Evolutionary conservation across 2,329 filamentous ascomycete species (phyloP), one percentile per base, ranked within the genome.

Genomic region (Fusarium sp.): DNA sequence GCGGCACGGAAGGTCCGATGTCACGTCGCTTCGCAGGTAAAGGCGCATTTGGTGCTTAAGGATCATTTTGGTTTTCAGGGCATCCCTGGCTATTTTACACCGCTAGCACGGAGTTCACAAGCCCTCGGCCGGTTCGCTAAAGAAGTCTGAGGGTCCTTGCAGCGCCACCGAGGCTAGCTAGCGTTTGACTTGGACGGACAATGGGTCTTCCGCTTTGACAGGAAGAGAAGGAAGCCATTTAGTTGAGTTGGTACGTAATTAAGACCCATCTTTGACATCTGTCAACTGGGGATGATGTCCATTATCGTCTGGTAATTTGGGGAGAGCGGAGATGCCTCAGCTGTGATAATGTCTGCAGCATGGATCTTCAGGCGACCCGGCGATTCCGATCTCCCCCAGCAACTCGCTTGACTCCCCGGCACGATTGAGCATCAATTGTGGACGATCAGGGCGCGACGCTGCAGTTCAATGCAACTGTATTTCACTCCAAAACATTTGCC

Each of bases 1-100:
- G 30, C 43, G 51, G 60, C 58, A 58, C 58, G 11, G 58, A 28
- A n/a, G 3, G 7, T 23, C 26, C 59, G 59, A 63, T 63, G 59
- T 64, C 7, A 63, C 60, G 17, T 63, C 52, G 51, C 45, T 39
- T 17, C 30, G 34, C 20, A 46, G 24, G 28, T 52, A 40, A 52
- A 28, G n/a, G 24, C 60, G 26, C 40, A 19, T 46, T 38, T 14
- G 20, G 28, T 34, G 17, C 45, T 40, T 39, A 46, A 24, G 32
- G 26, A 20, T 46, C 32, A 36, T n/a, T 36, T 36, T n/a, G 17
- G 34, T 36, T 36, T 36, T n/a, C 14, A 34, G 34, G 40, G 14
- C 6, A 63, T 24, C 60, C 60, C 17, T 43, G 46, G 40, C 4
- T 26, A 17, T 39, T 39, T 55, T 54, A 17, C 20, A 32, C 24